These are phyloP conservation scores for Saturnispora kantuleensis DNA, from an alignment of 805 yeast genomes.

Conservation along the genomic window DNA sequence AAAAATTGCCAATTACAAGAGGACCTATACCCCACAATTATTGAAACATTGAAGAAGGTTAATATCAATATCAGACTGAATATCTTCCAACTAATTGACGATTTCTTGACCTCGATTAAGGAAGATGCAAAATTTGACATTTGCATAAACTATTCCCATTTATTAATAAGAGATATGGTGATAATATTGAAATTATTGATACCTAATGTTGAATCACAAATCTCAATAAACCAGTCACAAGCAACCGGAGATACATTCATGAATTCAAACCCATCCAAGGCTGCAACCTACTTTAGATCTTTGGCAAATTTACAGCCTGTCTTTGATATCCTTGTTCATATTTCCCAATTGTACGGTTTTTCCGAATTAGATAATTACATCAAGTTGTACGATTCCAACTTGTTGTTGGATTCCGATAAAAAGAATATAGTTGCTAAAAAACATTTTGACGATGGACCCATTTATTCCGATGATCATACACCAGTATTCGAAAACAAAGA, in stretches of 20 bases:
- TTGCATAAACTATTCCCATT: constrained; percentile 9
- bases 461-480: not conserved
- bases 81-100: constrained; percentile 60
- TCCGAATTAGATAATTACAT: constrained; percentile 18
- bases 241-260: not conserved
- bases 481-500: constrained; percentile 7
- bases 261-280: not conserved
- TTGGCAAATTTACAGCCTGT: constrained; percentile 24
- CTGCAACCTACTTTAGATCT: constrained; percentile 14
- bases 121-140: constrained; percentile 12
- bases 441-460: constrained; percentile 23
- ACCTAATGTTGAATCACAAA: constrained; percentile 21
- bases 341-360: constrained; percentile 18
- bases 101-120: constrained; percentile 32
- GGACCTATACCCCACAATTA: constrained; percentile 56
- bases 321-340: constrained; percentile 18
- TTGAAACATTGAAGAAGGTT: constrained; percentile 44
- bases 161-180: constrained; percentile 26
- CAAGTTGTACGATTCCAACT: constrained; percentile 22
- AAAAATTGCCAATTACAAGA: constrained; percentile 51
- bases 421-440: constrained; percentile 22
- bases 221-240: not conserved
- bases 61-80: constrained; percentile 57
- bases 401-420: constrained; percentile 30
- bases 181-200: constrained; percentile 28